phyloP scores from a whole-genome alignment of 805 yeast species.

The Metschnikowia noctiluminum region DNA sequence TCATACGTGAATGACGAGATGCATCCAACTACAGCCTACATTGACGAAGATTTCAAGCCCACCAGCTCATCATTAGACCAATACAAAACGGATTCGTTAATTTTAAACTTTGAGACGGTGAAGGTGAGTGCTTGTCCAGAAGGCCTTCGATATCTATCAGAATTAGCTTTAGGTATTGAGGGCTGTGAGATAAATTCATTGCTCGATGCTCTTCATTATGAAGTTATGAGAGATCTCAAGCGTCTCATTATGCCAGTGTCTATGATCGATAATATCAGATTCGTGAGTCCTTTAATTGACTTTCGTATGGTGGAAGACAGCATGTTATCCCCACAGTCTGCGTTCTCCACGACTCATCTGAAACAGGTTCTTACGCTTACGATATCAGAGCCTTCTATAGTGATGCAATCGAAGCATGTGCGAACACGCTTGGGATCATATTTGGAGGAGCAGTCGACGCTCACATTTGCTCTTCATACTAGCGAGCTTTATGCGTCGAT shows the following conservation, averaged over 20 bases:
- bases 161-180: constrained; percentile 32
- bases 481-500: constrained; percentile 24
- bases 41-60: constrained; percentile 32
- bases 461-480: constrained; percentile 29
- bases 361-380: constrained; percentile 27
- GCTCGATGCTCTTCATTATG: constrained; percentile 64
- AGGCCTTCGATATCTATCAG: constrained; percentile 37
- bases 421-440: constrained; percentile 7
- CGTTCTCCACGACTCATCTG: constrained; percentile 28
- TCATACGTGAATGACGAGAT: constrained; percentile 7
- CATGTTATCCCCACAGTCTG: constrained; percentile 18
- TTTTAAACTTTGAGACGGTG: constrained; percentile 53
- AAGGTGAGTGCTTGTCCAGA: constrained; percentile 46
- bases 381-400: constrained; percentile 35
- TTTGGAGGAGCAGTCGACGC: constrained; percentile 15
- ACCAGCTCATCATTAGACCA: constrained; percentile 30
- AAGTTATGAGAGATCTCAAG: constrained; percentile 47
- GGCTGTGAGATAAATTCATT: constrained; percentile 43
- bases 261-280: constrained; percentile 40
- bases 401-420: constrained; percentile 22
- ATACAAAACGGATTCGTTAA: constrained; percentile 51
- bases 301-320: constrained; percentile 36
- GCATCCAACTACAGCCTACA: constrained; percentile 26
- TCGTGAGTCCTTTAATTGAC: constrained; percentile 46
- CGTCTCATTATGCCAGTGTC: constrained; percentile 28